A percentile compares a stretch with the other conserved stretches of the same genome.
Evolutionary conservation across 148 eudicot species (phyloP).

Genomic region (Arbutus unedo): DNA sequence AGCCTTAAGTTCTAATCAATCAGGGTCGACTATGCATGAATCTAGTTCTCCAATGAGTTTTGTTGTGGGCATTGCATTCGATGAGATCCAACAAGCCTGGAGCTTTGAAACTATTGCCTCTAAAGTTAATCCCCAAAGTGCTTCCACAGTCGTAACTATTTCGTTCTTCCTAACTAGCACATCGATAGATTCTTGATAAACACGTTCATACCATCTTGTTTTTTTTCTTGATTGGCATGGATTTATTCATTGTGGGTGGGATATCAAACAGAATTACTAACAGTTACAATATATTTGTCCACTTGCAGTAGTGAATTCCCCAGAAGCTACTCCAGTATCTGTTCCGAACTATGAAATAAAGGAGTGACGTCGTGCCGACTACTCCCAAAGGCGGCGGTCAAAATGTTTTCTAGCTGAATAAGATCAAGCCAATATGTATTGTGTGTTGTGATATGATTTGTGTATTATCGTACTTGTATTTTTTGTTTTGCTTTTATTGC

Average conservation of each 20-base stretch:
- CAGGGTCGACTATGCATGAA: too few relatives aligned
- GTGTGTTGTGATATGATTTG: not conserved
- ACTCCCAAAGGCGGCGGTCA: not conserved
- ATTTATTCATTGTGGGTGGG: not conserved
- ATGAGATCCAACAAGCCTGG: too few relatives aligned
- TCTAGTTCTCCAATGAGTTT: too few relatives aligned
- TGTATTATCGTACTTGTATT: too few relatives aligned
- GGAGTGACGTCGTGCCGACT: conserved; percentile 10
- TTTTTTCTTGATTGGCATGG: not conserved
- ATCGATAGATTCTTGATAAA: too few relatives aligned
- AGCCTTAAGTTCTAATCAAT: too few relatives aligned
- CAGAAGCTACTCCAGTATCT: not conserved
- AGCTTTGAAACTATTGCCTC: too few relatives aligned
- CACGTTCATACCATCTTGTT: too few relatives aligned
- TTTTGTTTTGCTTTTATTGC: not conserved
- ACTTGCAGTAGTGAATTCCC: not conserved
- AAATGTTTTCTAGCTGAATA: not conserved
- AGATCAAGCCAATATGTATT: not conserved
- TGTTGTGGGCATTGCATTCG: too few relatives aligned
- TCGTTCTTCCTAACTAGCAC: too few relatives aligned
- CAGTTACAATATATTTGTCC: not conserved
- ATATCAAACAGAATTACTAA: not conserved
- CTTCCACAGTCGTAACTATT: too few relatives aligned
- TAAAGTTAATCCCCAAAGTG: too few relatives aligned
- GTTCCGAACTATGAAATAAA: not conserved